Base-by-base conservation (phyloP, 441 rosid species). In the Erodium texanum region DNA sequence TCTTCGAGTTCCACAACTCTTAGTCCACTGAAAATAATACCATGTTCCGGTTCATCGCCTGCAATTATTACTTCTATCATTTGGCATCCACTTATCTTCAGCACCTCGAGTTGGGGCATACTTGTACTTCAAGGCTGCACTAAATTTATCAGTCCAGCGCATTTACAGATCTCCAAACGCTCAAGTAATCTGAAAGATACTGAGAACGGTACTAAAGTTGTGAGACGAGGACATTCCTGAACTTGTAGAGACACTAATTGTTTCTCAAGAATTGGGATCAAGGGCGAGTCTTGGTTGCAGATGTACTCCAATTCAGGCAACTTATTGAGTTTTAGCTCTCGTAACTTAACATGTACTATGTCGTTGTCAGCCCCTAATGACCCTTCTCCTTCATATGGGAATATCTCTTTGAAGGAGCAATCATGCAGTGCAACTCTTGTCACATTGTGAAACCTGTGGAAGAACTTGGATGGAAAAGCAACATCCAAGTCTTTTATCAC, bases 111-210 rank as follows among this genome's bases (percentile, higher is more conserved):
- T 18, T 67, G 74, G 27, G 15, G 50, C 18, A 81, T 64, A 34
- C 68, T 36, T 71, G 61, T 77, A 16, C 76, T 68, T 27, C 76
- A 68, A 19, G 74, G 29, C 18, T 77, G 56, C 7, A 79, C 1
- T 62, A 77, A 36, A 50, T 65, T 36, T 20, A 23, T 20, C 24
- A 74, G 24, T 11, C 74, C 73, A 16, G 75, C 22, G 29, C 85
- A 82, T 1, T 71, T 16, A 29, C 41, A 32, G 24, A 82, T 50
- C 34, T 64, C 41, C 66, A 84, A 19, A 15, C 62, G 36, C 56
- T 24, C 68, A 8, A 78, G 64, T 43, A 64, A 68, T 16, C 66
- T 27, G 65, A 80, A 75, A 2, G 77, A 43, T 15, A 68, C 52
- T 0, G 66, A 20, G 1, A 2, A 24, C 29, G 81, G 72, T 19